Conservation (phyloP, 78 protist species). For the Chrysochromulina parva region DNA sequence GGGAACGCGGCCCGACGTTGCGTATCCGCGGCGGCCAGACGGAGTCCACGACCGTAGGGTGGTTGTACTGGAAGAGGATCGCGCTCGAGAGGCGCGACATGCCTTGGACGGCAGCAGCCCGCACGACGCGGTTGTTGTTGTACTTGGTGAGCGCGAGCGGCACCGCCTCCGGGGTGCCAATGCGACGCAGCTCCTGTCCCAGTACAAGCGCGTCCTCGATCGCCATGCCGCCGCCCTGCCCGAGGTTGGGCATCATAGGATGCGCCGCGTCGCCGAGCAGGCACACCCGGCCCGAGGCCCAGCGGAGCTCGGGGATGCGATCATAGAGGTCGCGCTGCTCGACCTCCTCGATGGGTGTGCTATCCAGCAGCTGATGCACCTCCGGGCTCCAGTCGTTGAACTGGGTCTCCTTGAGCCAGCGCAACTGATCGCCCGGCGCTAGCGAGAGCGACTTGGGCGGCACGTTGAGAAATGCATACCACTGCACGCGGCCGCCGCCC, state of each 20-base stretch:
- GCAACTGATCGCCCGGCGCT: background rate
- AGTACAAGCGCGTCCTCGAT: conserved; percentile 36
- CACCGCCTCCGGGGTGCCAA: background rate
- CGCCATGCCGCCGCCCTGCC: conserved; percentile 49
- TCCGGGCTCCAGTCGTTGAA: background rate
- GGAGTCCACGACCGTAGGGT: background rate
- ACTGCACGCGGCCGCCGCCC: conserved; percentile 26
- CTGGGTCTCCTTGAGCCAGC: background rate
- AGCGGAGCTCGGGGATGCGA: conserved; percentile 15
- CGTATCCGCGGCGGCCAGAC: background rate
- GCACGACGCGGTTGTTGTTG: background rate
- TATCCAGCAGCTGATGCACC: background rate
- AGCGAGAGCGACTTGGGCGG: background rate
- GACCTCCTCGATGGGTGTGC: background rate
- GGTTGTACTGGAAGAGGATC: background rate
- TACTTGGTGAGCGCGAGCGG: background rate
- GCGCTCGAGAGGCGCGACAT: background rate
- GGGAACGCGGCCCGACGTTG: background rate
- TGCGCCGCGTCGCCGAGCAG: conserved; percentile 49
- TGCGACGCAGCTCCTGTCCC: background rate
- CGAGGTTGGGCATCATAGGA: conserved; percentile 58
- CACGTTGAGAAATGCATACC: conserved; percentile 22
- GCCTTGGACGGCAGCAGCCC: conserved; percentile 15
- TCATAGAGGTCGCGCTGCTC: conserved; percentile 42
- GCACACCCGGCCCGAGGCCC: background rate